Conservation (phyloP, 805 yeast species). For the Candida koratica region DNA sequence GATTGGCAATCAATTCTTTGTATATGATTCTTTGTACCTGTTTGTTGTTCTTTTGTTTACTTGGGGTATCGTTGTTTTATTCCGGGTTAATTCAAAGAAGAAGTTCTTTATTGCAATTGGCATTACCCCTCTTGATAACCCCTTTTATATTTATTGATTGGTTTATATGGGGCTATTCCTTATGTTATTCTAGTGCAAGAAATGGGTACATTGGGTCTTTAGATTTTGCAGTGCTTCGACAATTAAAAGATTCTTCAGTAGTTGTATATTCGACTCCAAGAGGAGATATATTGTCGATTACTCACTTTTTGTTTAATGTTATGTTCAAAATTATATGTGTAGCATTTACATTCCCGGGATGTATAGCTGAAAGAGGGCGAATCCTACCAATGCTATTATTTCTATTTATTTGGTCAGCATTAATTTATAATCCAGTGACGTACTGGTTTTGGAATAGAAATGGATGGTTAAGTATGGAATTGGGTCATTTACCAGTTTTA, state of each 20-base stretch:
- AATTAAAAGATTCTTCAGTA: constrained; percentile 18
- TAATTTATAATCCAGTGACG: constrained; percentile 41
- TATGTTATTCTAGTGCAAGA: constrained; percentile 33
- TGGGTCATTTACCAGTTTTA: constrained; percentile 31
- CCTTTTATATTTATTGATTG: constrained; percentile 38
- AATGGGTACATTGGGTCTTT: constrained; percentile 35
- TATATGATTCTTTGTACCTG: constrained; percentile 36
- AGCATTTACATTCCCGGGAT: constrained; percentile 41
- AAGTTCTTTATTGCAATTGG: constrained; percentile 38
- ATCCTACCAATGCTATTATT: constrained; percentile 40
- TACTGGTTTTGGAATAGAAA: constrained; percentile 44
- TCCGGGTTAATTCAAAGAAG: constrained; percentile 42
- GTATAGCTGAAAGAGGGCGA: constrained; percentile 43
- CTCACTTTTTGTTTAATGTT: constrained; percentile 39
- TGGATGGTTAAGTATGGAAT: constrained; percentile 41
- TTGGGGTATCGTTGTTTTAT: constrained; percentile 39
- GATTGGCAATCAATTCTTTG: constrained; percentile 24
- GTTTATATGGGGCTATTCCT: constrained; percentile 44
- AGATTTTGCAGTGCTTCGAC: constrained; percentile 28
- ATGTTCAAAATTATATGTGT: constrained; percentile 37
- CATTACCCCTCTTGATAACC: constrained; percentile 29
- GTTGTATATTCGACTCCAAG: constrained; percentile 31
- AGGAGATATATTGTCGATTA: constrained; percentile 34
- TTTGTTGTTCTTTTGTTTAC: constrained; percentile 27
- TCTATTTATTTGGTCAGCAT: constrained; percentile 35